Base-by-base conservation (phyloP, 2,329 filamentous ascomycete species). In the Lecanicillium sp. region DNA sequence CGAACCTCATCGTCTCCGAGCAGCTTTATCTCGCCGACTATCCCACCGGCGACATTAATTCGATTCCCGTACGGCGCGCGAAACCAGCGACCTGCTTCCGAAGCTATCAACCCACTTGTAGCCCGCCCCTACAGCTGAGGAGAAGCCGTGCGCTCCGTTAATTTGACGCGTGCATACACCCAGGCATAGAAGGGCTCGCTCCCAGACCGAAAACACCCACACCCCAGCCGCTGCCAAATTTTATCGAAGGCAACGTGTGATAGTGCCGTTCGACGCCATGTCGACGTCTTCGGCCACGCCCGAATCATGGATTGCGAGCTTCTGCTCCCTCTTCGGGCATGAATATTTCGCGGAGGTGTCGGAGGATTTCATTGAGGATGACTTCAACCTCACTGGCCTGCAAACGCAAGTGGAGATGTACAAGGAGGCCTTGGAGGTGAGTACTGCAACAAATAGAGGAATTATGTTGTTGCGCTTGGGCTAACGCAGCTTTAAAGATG, bases 301-400 rank as follows among this genome's bases (percentile, higher is more conserved):
- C 46, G 92, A 98, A 70, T 94, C 89, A 40, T 98, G 92, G 92
- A 97, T 98, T 68, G 84, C 87, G 47, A 94, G 89, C 42, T 98
- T 96, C 63, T 98, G 92, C 71, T 88, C 87, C 29, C 72, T 97
- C 33, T 77, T 97, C 44, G 92, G 92, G 45, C 92, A 98, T 61
- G 92, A 98, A 64, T 98, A 97, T 68, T 98, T 98, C 63, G 92
- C 92, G 46, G 92, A 98, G 69, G 90, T 98, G 36, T 92, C 87
- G 33, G 92, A 98, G 66, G 92, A 98, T 57, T 98, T 98, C 55
- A 97, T 98, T 58, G 92, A 98, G 63, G 92, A 98, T 79, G 92
- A 98, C 64, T 98, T 98, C 73, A 98, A 98, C 64, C 72, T 98
- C 48, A 98, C 92, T 1, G 92, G 92, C 36, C 72, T 98, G 54